phyloP scores from a whole-genome alignment of 495 filamentous ascomycete species.

The Penicillium riverlandense region DNA sequence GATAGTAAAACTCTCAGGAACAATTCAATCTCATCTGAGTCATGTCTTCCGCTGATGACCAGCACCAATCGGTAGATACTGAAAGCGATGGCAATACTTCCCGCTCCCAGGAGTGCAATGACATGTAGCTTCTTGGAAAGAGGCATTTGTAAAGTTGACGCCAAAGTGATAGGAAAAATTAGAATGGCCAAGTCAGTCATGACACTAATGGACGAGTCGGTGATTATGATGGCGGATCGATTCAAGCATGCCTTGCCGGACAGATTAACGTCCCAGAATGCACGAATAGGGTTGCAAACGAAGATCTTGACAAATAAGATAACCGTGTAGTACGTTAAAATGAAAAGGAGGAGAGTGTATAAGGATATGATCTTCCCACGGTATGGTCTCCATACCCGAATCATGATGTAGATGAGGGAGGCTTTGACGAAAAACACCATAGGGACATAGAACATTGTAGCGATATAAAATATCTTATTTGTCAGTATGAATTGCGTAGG shows the following conservation, averaged over 20 bases:
- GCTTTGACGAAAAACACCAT: conserved; percentile 26
- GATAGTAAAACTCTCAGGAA: conserved; percentile 1
- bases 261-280: conserved; percentile 16
- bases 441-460: conserved; percentile 25
- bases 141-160: conserved; percentile 23
- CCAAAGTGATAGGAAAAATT: conserved; percentile 21
- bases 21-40: conserved; percentile 4
- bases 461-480: conserved; percentile 8
- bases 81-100: conserved; percentile 22
- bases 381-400: conserved; percentile 23
- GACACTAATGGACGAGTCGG: conserved; percentile 24
- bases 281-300: conserved; percentile 22
- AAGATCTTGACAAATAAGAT: conserved; percentile 25
- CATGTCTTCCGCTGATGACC: conserved; percentile 7
- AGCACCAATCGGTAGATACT: conserved; percentile 26
- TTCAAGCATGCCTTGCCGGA: conserved; percentile 14
- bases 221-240: conserved; percentile 21
- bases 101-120: conserved; percentile 20
- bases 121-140: conserved; percentile 20
- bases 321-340: conserved; percentile 22
- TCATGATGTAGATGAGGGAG: conserved; percentile 24
- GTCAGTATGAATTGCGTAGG: neutral
- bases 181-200: conserved; percentile 27
- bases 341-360: conserved; percentile 14
- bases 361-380: conserved; percentile 14